Percentiles rank a stretch among this genome's conserved stretches.
Evolutionary conservation across 2,329 filamentous ascomycete genomes (phyloP).

Genomic region (Aspergillus brunneoviolaceus): DNA sequence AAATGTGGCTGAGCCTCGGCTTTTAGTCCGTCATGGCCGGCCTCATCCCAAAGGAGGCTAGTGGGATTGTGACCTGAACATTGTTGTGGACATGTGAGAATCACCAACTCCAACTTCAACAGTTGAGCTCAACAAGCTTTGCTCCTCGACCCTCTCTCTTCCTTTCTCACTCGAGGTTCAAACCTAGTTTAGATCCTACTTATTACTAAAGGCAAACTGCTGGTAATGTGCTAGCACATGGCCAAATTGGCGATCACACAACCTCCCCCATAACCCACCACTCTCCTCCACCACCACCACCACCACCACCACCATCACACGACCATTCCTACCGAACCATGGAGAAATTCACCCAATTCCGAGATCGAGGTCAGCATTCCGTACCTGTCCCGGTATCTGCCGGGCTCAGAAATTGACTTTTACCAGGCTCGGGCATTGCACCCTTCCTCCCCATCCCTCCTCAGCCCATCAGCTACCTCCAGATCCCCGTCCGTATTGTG

Average conservation of each 20-base stretch:
- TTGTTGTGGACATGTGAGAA: not conserved
- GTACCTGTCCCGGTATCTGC: constrained; percentile 10
- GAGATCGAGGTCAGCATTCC: constrained; percentile 69
- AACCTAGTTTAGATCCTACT: not conserved
- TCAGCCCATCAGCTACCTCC: constrained; percentile 58
- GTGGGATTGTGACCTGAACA: not conserved
- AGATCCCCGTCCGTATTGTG: constrained; percentile 64
- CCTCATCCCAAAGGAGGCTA: not conserved
- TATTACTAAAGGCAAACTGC: not conserved
- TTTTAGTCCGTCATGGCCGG: no score
- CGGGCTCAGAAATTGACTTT: not conserved
- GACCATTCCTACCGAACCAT: constrained; percentile 49
- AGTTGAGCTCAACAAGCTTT: not conserved
- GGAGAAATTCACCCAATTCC: constrained; percentile 94
- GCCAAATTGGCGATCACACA: not conserved
- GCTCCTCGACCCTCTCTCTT: not conserved
- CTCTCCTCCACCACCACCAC: not conserved
- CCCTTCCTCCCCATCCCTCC: constrained; percentile 85
- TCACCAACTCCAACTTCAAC: not conserved
- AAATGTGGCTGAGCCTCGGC: not conserved
- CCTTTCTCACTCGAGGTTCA: not conserved
- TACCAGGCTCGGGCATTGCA: constrained; percentile 84
- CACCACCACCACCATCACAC: not conserved
- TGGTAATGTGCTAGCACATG: not conserved
- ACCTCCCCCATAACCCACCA: not conserved